Evolutionary conservation across 2,329 filamentous ascomycete species (phyloP), one percentile per base, ranked within the genome.

Genomic region (Septoria linicola): DNA sequence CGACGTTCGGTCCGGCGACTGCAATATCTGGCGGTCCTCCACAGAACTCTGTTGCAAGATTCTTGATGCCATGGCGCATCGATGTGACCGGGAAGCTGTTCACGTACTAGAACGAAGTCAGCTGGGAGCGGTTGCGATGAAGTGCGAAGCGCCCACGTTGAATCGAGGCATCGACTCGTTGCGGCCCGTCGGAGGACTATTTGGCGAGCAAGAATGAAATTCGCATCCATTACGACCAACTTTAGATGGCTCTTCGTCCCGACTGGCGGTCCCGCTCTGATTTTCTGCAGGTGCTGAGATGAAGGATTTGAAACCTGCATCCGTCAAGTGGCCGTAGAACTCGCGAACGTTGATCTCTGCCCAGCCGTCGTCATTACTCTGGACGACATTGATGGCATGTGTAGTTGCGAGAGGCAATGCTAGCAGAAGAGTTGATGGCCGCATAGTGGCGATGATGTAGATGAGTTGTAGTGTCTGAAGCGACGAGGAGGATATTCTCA

Each of bases 321-420:
- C 68, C 8, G 69, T 75, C 34, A 88, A 69, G 10, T 75, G 72
- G 45, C 80, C 68, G 68, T 84, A 80, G 44, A 87, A 72, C 0
- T 76, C 74, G 13, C 85, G 79, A 42, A 84, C 70, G 62, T 88
- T 86, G 34, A 77, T 76, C 70, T 87, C 85, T 4, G 84, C 83
- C 85, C 85, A 88, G 27, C 85, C 85, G 64, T 88, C 85, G 58
- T 88, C 85, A 67, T 88, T 88, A 58, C 79, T 78, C 50, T 84
- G 80, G 47, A 88, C 64, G 61, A 85, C 80, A 59, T 81, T 80
- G 45, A 59, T 43, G n/a, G 55, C 59, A 17, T 30, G n/a, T 11
- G 48, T 3, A 43, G 31, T 34, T 13, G 31, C 31, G 31, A 34
- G 13, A 34, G 31, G 31, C 11, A 34, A 13, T 6, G 14, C 14